Evolutionary conservation across 495 filamentous ascomycete species (phyloP).

Genomic region (Podospora pseudoanserina): DNA sequence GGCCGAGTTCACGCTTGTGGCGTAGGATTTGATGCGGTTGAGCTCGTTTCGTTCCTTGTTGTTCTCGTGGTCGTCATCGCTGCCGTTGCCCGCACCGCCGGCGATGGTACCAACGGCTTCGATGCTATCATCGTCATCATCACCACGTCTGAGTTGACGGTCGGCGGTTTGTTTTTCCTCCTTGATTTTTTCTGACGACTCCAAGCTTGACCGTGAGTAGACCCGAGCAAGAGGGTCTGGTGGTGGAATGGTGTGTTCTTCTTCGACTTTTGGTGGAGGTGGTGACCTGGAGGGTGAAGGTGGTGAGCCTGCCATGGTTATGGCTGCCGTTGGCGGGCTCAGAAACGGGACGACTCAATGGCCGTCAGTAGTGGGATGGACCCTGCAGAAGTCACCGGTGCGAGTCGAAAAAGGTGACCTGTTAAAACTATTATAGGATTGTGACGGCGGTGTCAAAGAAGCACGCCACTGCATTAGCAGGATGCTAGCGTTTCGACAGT

Average conservation of each 20-base stretch:
- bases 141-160: constrained; percentile 3
- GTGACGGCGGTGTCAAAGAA: constrained; percentile 3
- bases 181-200: constrained; percentile 10
- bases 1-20: constrained; percentile 40
- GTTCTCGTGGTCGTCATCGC: constrained; percentile 16
- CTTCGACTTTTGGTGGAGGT: background rate
- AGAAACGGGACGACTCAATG: background rate
- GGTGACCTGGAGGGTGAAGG: background rate
- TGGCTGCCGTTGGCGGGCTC: background rate
- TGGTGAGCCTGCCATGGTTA: constrained; percentile 5
- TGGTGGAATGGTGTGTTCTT: background rate
- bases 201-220: constrained; percentile 6
- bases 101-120: constrained; percentile 17
- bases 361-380: background rate
- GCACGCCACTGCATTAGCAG: background rate
- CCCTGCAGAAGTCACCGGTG: background rate
- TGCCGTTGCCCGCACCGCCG: background rate
- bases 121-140: constrained; percentile 1
- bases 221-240: constrained; percentile 10
- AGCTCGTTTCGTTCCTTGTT: constrained; percentile 30
- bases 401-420: background rate
- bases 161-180: constrained; percentile 17
- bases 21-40: constrained; percentile 41
- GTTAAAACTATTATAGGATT: background rate
- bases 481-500: background rate